phyloP scores from a whole-genome alignment of 306 rosid species.

The Amphicarpaea edgeworthii region DNA sequence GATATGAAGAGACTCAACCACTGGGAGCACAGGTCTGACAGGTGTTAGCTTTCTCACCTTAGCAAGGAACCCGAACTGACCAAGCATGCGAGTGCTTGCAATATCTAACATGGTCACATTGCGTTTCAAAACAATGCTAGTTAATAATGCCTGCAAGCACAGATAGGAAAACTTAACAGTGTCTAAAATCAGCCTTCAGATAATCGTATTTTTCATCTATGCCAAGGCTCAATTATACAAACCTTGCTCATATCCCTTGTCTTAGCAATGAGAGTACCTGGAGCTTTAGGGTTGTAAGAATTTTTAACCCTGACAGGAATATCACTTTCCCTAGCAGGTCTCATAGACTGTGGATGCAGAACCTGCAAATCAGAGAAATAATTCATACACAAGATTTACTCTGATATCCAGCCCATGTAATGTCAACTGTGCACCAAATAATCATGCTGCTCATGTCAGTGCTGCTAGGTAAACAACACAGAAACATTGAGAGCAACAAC shows the following conservation, averaged over 20 bases:
- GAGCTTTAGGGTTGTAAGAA: conserved; percentile 95
- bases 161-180: conserved; percentile 40
- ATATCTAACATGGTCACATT: conserved; percentile 98
- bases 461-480: conserved; percentile 11
- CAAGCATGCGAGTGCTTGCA: conserved; percentile 97
- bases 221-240: conserved; percentile 42
- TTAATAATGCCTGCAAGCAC: conserved; percentile 78
- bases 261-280: conserved; percentile 90
- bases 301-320: conserved; percentile 98
- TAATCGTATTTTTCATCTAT: conserved; percentile 35
- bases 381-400: neutral
- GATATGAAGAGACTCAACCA: conserved; percentile 33
- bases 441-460: neutral
- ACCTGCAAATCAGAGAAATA: conserved; percentile 64
- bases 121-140: conserved; percentile 92
- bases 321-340: conserved; percentile 97
- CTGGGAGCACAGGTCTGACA: neutral
- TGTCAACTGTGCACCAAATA: conserved; percentile 18
- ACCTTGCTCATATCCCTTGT: conserved; percentile 95
- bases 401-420: conserved; percentile 31
- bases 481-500: conserved; percentile 12
- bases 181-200: conserved; percentile 23
- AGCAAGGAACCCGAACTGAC: conserved; percentile 94
- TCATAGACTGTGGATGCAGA: conserved; percentile 98
- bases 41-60: conserved; percentile 63